Base-by-base conservation (phyloP, 2,329 filamentous ascomycete genomes). In the Clarireedia monteithiana region DNA sequence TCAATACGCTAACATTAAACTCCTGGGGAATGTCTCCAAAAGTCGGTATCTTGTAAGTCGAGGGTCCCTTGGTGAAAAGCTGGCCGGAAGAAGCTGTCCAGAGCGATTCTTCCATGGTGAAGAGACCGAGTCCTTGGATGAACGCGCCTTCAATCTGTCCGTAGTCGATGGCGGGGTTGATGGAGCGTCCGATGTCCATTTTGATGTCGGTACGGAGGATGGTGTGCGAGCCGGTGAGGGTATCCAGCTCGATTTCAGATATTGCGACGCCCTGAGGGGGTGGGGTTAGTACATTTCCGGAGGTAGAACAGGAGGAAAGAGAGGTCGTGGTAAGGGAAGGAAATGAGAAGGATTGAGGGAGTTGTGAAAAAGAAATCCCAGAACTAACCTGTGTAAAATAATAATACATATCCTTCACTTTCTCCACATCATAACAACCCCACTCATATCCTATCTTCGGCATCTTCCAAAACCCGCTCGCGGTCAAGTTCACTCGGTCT, bases 391-490 rank as follows among this genome's bases (percentile, higher is more conserved):
- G 91, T 0, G 92, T 97, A 74, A 96, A 97, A 78, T 97, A 97
- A 75, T 92, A 97, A 77, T 90, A 97, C 91, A 96, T 95, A 9
- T 63, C 63, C 23, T 66, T 62, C 3, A 63, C 60, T 4, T 50
- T 63, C 70, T 91, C 87, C 42, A 91, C 91, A 20, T 79, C 85
- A 73, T 96, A 96, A 60, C 86, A 84, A 17, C 84, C 89, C 92
- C 92, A 97, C 3, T 84, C 81, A 68, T 96, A 97, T 1, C 92
- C 92, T 63, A 97, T 96, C 60, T 96, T 90, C 0, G 92, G 92
- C 0, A 92, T 97, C 68, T 90, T 91, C 80, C 96, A 97, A 75
- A 94, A 96, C 0, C 92, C 92, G 64, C 96, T 91, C 1, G 92
- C 91, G 12, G 86, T 91, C 14, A 97, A 82, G 67, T 96, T 97